phyloP scores from a whole-genome alignment of 164 flowering plant genomes.

The Liriodendron chinense region DNA sequence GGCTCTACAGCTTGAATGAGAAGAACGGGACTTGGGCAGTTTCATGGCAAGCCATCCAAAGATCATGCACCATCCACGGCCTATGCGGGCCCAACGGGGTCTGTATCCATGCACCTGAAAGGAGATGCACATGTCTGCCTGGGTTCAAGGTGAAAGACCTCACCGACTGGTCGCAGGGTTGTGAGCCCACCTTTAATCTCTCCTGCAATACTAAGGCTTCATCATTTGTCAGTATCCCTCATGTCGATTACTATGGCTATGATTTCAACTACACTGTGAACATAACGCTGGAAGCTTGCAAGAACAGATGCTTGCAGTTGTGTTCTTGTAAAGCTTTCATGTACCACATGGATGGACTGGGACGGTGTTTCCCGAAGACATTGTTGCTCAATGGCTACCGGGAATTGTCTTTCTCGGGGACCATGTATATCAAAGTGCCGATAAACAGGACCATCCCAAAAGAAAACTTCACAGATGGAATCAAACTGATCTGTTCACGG shows the following conservation, averaged over 20 bases:
- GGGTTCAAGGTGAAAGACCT: constrained; percentile 2
- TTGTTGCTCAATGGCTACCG: constrained; percentile 10
- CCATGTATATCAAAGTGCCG: constrained; percentile 9
- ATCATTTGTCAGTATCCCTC: constrained; percentile 8
- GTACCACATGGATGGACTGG: neutral
- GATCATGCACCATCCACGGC: constrained; percentile 12
- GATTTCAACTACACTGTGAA: neutral
- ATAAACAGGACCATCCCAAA: neutral
- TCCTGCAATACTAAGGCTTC: neutral
- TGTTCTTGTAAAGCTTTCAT: constrained; percentile 12
- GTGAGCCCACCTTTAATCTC: constrained; percentile 6
- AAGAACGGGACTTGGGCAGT: constrained; percentile 5
- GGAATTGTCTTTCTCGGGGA: neutral
- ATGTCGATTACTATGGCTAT: constrained; percentile 11
- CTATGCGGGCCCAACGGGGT: constrained; percentile 7
- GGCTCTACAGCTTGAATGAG: constrained; percentile 18
- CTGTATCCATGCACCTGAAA: neutral
- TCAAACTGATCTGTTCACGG: neutral
- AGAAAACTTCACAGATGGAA: neutral
- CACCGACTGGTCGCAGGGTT: constrained; percentile 32
- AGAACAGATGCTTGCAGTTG: neutral
- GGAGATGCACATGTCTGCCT: constrained; percentile 9
- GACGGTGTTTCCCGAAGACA: constrained; percentile 8
- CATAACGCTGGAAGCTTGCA: constrained; percentile 1
- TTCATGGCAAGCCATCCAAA: constrained; percentile 8